Base-by-base conservation (phyloP, 2,329 filamentous ascomycete species). In the Fusarium coffeatum region DNA sequence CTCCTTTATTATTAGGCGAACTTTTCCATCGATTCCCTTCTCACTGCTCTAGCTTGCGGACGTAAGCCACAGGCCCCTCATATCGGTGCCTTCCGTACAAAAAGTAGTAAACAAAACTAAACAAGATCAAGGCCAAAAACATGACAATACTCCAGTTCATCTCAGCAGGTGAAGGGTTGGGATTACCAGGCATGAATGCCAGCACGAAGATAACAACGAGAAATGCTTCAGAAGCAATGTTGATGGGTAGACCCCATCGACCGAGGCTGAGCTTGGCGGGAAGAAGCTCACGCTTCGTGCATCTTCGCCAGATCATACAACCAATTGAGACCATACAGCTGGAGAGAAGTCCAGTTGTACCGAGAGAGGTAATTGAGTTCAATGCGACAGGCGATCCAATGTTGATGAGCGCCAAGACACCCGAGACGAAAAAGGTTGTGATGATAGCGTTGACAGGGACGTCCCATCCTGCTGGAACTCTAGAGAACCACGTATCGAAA, bases 91-190 rank as follows among this genome's bases (percentile, higher is more conserved):
- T 69, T 50, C 71, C 71, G 1, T 59, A 43, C 46, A 68, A 55
- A 2, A 71, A 6, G 23, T 73, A 73, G 15, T 73, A 74, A 8
- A 30, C 28, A 3, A 71, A 30, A 2, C 64, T 64, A 5, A 71
- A 71, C 0, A 73, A 1, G 0, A 59, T 47, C 3, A 74, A 47
- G 1, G 4, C 47, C 0, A 40, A 60, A 6, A 69, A 74, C 18
- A 73, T 73, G 1, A 73, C 37, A 15, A 69, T 66, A 22, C 64
- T 73, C 71, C 71, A 73, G 2, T 73, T 73, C 71, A 73, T 73
- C 46, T 74, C 54, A 2, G 63, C 25, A 3, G 64, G 18, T 0
- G 69, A 50, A 0, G 71, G 71, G 22, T 66, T 63, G 0, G 69
- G 71, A 11, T 72, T 73, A 20, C 58, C 54, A 5, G 71, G 71